phyloP scores from a whole-genome alignment of 345 rosid genomes.

The Aquilaria sinensis region DNA sequence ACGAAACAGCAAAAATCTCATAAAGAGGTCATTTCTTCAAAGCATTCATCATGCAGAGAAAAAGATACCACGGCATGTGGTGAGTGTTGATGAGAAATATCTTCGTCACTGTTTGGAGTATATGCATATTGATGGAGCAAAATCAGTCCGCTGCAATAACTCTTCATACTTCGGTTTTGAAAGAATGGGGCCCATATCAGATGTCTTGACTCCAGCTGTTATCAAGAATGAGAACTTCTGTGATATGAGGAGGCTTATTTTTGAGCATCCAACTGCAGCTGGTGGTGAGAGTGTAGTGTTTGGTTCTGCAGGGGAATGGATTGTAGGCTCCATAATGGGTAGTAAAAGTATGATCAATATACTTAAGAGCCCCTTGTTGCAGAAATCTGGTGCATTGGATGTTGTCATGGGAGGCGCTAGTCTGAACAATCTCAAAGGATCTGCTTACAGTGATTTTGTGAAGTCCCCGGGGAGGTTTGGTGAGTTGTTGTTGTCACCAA shows the following conservation, averaged over 20 bases:
- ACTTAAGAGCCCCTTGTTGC: conserved; percentile 55
- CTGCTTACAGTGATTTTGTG: conserved; percentile 23
- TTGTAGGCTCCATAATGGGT: conserved; percentile 62
- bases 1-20: conserved; percentile 37
- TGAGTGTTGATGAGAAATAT: conserved; percentile 66
- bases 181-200: conserved; percentile 28
- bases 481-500: conserved; percentile 25
- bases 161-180: conserved; percentile 34
- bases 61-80: conserved; percentile 72
- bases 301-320: conserved; percentile 40
- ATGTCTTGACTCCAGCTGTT: conserved; percentile 21
- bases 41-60: conserved; percentile 33
- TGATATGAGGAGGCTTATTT: conserved; percentile 36
- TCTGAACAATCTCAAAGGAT: conserved; percentile 29
- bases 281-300: conserved; percentile 43
- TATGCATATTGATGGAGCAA: conserved; percentile 49
- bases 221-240: conserved; percentile 23
- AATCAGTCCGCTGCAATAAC: conserved; percentile 34
- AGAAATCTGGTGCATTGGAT: conserved; percentile 32
- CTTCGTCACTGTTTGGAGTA: conserved; percentile 65
- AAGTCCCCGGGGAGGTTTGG: conserved; percentile 33
- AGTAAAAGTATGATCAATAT: conserved; percentile 62
- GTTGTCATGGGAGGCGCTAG: conserved; percentile 21
- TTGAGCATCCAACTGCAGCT: conserved; percentile 43
- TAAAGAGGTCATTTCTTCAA: conserved; percentile 38